phyloP scores from a whole-genome alignment of 2,329 filamentous ascomycete genomes.

The Monilinia polystroma region DNA sequence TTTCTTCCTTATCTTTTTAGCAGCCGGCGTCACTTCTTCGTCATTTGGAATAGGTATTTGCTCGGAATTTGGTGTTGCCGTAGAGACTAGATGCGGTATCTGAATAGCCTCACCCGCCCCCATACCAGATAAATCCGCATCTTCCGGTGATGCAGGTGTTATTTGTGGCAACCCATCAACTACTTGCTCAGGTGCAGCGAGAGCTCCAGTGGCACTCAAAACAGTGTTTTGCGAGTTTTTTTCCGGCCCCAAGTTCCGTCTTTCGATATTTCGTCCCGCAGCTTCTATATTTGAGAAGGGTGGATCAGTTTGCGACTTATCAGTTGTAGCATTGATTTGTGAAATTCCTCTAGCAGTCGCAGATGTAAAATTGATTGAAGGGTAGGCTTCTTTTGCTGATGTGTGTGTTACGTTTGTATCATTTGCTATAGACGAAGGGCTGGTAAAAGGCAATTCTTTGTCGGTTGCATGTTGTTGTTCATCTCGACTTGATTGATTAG shows the following conservation, averaged over 20 bases:
- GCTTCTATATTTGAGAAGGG: neutral
- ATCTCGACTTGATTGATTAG: neutral
- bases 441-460: neutral
- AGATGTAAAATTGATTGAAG: neutral
- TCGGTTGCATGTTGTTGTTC: neutral
- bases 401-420: neutral
- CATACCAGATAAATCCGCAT: conserved; percentile 14
- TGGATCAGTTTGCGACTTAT: neutral
- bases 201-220: no score
- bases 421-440: neutral
- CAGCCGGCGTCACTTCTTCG: neutral
- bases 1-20: conserved; percentile 21
- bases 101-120: conserved; percentile 19
- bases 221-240: neutral
- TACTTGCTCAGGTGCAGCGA: conserved; percentile 1
- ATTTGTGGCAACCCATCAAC: neutral
- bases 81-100: conserved; percentile 30
- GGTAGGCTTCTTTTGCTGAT: neutral
- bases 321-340: neutral
- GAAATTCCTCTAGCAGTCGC: neutral
- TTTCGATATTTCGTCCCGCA: neutral
- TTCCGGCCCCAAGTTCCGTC: neutral
- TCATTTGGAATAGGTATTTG: conserved; percentile 29
- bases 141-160: neutral
- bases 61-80: conserved; percentile 34